Conservation (phyloP, 805 yeast species). For the Hanseniaspora lindneri region DNA sequence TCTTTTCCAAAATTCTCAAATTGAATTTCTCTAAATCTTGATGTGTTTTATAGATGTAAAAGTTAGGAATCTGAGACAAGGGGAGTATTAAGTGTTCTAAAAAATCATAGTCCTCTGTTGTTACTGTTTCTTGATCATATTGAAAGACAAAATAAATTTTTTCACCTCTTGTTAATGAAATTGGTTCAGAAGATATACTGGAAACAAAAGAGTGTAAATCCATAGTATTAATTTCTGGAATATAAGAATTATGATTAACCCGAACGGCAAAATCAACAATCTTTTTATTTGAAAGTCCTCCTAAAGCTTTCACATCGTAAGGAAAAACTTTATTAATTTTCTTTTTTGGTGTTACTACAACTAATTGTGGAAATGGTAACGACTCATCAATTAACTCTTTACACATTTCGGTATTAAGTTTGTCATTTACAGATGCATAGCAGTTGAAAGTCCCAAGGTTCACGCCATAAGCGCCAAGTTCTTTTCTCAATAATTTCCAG, state of each 20-base stretch:
- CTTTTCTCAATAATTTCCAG: slow-evolving; percentile 50
- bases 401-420: slow-evolving; percentile 39
- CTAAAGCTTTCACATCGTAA: slow-evolving; percentile 21
- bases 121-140: slow-evolving; percentile 36
- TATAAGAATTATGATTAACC: slow-evolving; percentile 37
- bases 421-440: slow-evolving; percentile 18
- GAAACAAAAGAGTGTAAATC: not conserved
- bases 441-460: slow-evolving; percentile 53
- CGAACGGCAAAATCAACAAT: slow-evolving; percentile 36
- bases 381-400: slow-evolving; percentile 38
- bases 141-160: slow-evolving; percentile 42
- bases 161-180: slow-evolving; percentile 10
- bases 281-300: slow-evolving; percentile 25
- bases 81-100: slow-evolving; percentile 52
- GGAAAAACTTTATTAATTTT: slow-evolving; percentile 23
- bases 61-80: slow-evolving; percentile 46
- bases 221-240: slow-evolving; percentile 24
- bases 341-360: slow-evolving; percentile 42
- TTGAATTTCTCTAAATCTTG: slow-evolving; percentile 33
- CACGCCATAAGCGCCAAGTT: slow-evolving; percentile 30
- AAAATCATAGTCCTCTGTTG: slow-evolving; percentile 49
- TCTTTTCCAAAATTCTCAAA: slow-evolving; percentile 32
- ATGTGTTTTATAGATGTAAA: slow-evolving; percentile 42
- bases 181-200: not conserved
- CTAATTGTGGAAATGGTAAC: slow-evolving; percentile 33